Evolutionary conservation across 2,329 filamentous ascomycete genomes (phyloP), one percentile per base, ranked within the genome.

Genomic region (Chrysoporthe deuterocubensis): DNA sequence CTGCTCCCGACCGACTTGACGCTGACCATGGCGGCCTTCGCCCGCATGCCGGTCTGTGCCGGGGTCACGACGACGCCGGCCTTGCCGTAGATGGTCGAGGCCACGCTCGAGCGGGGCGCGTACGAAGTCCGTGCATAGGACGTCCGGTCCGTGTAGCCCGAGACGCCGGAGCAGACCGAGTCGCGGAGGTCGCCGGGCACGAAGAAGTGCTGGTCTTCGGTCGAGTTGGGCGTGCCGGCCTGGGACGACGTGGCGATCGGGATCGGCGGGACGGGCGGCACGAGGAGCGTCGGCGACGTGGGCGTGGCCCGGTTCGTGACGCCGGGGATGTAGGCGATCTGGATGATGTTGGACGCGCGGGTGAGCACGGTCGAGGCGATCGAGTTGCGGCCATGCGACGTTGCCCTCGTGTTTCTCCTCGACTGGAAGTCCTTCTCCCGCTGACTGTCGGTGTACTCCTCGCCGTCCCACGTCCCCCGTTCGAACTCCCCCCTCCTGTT

Each of bases 281-380:
- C 92, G 62, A 95, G 86, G 26, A 93, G 82, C 50, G 89, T 89
- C 3, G 93, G 92, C 0, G 93, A 95, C n/a, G 91, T 90, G 5
- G 92, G 92, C 8, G 90, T 90, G 14, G 94, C 94, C 72, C 95
- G 89, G 81, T 97, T 97, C 69, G 93, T 97, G 74, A 98, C 94
- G 69, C 96, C 96, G 16, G 96, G 96, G 72, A 99, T 98, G 79
- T 98, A 99, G 66, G 96, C 96, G 80, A 99, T 99, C 81, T 98
- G 96, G 75, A 99, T 99, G 77, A 99, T 95, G 82, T 99, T 99
- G 75, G 96, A 98, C 61, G 96, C 96, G 70, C 96, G 90, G 21
- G 96, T 98, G 69, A 97, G 87, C 68, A 98, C 94, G 37, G 95
- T 98, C 11, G 94, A 97, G 18, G 96, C 96, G 76, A 99, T 93